Base-by-base conservation (phyloP, 805 yeast genomes). In the Candida nitratophila region DNA sequence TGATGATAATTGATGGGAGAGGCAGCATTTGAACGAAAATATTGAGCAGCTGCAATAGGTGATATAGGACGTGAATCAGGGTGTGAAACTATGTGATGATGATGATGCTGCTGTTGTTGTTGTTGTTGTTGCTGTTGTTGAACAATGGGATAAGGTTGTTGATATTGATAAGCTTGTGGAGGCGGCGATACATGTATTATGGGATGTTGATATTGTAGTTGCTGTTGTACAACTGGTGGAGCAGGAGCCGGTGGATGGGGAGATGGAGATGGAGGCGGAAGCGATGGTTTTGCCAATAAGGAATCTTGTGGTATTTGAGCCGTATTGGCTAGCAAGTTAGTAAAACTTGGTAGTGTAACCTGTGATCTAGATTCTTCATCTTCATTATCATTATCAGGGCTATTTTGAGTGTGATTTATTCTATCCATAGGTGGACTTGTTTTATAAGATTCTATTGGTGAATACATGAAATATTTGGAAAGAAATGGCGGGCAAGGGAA, bases 331-430 rank as follows among this genome's bases (percentile, higher is more conserved):
- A 54, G 53, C 8, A 54, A 47, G 34, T 47, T 50, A 40, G 51
- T 51, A 15, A 54, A 50, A 41, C 59, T 52, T 8, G 59, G 59
- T 16, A 54, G 47, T 32, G 48, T 44, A 20, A 53, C 45, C 30
- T 45, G 47, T 24, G 27, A 24, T 24, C 10, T 24, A 6, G 10
- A 24, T 7, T 24, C 27, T 27, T 27, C 8, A 36, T 21, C 19
- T 14, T 12, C 10, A n/a, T 29, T 21, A 4, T 4, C 39, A 10
- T 14, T 14, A 6, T 8, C 19, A 22, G 15, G 15, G 11, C 7
- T 32, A 17, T 32, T 12, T n/a, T 15, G 19, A n/a, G n/a, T 4
- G 12, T 5, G 15, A 14, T n/a, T 29, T 12, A 12, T 11, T 4
- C 32, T 29, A 5, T 7, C 10, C 27, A 7, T 10, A 7, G 27